Evolutionary conservation across 768 basidiomycete species (phyloP).

Genomic region (Lanmaoa rubissima): DNA sequence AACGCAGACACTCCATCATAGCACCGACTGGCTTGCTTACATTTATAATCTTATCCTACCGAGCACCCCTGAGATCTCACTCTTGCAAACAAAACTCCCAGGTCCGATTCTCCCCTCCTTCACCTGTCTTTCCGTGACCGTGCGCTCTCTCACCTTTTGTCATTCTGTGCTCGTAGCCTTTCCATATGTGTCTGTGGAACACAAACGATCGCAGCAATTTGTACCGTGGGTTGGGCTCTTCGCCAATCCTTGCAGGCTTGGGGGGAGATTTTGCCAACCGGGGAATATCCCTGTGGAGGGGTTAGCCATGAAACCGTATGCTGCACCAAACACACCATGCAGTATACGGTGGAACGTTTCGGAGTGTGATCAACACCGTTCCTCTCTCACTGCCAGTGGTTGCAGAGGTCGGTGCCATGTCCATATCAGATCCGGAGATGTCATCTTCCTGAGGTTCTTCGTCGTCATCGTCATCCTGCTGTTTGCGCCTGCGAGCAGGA

Average conservation of each 20-base stretch:
- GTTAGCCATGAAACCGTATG: slow-evolving; percentile 12
- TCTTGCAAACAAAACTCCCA: slow-evolving; percentile 77
- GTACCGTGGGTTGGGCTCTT: slow-evolving; percentile 63
- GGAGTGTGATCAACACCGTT: slow-evolving; percentile 79
- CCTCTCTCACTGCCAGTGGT: slow-evolving; percentile 44
- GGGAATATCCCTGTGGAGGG: slow-evolving; percentile 62
- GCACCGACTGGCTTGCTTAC: slow-evolving; percentile 7
- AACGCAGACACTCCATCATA: slow-evolving; percentile 21
- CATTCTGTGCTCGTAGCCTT: slow-evolving; percentile 91
- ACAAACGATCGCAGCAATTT: slow-evolving; percentile 73
- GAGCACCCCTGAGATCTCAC: slow-evolving; percentile 1
- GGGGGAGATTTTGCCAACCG: slow-evolving; percentile 75
- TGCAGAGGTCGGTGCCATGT: not conserved
- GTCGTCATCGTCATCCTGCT: slow-evolving; percentile 43
- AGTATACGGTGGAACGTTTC: slow-evolving; percentile 86
- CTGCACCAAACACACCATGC: slow-evolving; percentile 55
- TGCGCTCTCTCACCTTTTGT: slow-evolving; percentile 81
- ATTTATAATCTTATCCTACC: slow-evolving; percentile 6
- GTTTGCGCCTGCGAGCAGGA: slow-evolving; percentile 44
- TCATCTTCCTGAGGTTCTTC: slow-evolving; percentile 32
- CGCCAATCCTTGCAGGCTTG: slow-evolving; percentile 42
- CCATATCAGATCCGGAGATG: slow-evolving; percentile 16
- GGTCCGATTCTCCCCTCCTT: slow-evolving; percentile 77
- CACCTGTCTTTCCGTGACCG: slow-evolving; percentile 63
- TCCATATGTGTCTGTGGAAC: slow-evolving; percentile 70